phyloP scores from a whole-genome alignment of 2,329 filamentous ascomycete species.

The Xylaria multiplex region DNA sequence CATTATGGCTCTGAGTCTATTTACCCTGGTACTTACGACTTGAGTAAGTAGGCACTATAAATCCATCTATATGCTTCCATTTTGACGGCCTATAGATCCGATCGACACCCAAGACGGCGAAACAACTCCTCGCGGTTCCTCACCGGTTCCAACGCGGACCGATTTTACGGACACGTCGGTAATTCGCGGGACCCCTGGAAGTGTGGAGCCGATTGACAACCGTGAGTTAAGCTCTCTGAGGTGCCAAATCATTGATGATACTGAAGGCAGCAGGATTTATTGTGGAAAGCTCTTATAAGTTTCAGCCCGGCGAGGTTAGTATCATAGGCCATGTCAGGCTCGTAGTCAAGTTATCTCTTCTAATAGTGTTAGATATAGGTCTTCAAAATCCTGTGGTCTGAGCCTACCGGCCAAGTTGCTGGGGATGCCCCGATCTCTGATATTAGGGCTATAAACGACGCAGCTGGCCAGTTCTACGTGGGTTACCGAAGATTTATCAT shows the following conservation, averaged over 20 bases:
- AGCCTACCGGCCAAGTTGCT: conserved; percentile 56
- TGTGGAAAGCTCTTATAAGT: conserved; percentile 44
- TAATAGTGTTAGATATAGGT: conserved; percentile 52
- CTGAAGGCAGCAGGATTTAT: conserved; percentile 44
- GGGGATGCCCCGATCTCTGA: conserved; percentile 45
- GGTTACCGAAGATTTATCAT: conserved; percentile 66
- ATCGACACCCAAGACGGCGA: conserved; percentile 30
- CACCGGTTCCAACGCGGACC: conserved; percentile 23
- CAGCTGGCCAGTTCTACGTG: conserved; percentile 56
- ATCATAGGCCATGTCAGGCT: neutral
- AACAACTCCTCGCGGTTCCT: conserved; percentile 38
- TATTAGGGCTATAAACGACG: conserved; percentile 50
- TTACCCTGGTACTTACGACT: conserved; percentile 41
- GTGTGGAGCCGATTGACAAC: conserved; percentile 39
- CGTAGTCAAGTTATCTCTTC: neutral
- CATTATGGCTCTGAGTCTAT: conserved; percentile 34
- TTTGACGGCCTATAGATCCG: conserved; percentile 34
- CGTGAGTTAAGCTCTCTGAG: conserved; percentile 35
- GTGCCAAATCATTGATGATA: conserved; percentile 14
- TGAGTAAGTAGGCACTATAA: conserved; percentile 35
- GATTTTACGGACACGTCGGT: conserved; percentile 32
- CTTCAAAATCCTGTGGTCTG: conserved; percentile 66
- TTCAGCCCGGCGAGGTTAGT: conserved; percentile 47
- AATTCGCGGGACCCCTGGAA: conserved; percentile 44
- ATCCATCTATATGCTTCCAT: conserved; percentile 2